These are phyloP conservation scores for Metarhizium guizhouense DNA, from an alignment of 2,329 filamentous ascomycete genomes.

Conservation along the genomic window DNA sequence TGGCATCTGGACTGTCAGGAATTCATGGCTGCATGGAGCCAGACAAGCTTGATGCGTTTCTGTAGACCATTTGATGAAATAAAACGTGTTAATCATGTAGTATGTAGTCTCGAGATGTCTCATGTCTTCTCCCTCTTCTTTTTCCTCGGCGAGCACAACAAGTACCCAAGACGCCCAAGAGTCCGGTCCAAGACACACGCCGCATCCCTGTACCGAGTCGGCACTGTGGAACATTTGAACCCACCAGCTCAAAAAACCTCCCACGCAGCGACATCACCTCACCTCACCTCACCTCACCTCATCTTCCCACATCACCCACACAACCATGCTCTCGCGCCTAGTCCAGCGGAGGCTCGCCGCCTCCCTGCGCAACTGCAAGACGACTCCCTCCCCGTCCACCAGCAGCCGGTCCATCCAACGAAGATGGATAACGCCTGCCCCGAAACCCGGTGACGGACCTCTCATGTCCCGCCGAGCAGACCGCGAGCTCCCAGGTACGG, in stretches of 20 bases:
- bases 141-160: no score
- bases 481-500: conserved; percentile 54
- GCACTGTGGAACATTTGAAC: not conserved
- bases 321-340: conserved; percentile 11
- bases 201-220: no score
- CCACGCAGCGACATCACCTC: not conserved
- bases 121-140: no score
- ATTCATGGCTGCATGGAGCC: no score
- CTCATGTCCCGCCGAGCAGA: conserved; percentile 57
- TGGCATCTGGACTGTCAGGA: no score
- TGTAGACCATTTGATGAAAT: no score
- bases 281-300: not conserved
- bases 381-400: conserved; percentile 6
- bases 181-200: no score
- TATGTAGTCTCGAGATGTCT: no score
- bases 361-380: conserved; percentile 13
- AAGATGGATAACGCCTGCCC: conserved; percentile 43
- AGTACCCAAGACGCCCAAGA: no score
- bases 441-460: conserved; percentile 51
- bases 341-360: conserved; percentile 16
- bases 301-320: not conserved
- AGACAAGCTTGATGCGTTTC: no score
- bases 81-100: no score
- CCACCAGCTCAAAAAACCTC: conserved; percentile 7
- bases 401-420: conserved; percentile 22